A percentile compares a stretch with the other conserved stretches of the same genome.
Evolutionary conservation across 1,139 yeast genomes (phyloP).

Genomic region (Spathaspora sp.): DNA sequence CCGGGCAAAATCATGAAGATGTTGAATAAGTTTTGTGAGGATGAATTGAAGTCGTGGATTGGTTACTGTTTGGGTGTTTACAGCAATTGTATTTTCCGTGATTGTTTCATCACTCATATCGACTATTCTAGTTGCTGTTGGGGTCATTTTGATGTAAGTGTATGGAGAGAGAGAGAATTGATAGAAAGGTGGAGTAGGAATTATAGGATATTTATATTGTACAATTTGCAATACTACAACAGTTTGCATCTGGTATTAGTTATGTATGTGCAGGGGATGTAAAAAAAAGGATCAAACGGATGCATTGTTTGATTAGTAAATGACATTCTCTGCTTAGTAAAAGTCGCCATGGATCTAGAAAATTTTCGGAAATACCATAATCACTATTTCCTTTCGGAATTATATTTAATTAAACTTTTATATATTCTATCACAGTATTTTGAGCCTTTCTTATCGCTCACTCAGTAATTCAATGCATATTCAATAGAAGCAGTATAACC

Average conservation of each 20-base stretch:
- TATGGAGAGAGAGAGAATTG: not conserved
- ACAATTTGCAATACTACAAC: not conserved
- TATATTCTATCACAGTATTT: too few relatives aligned
- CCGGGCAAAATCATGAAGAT: slow-evolving; percentile 32
- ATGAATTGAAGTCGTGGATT: slow-evolving; percentile 24
- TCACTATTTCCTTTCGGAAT: not conserved
- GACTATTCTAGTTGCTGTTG: slow-evolving; percentile 7
- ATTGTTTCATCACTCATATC: slow-evolving; percentile 31
- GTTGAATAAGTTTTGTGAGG: slow-evolving; percentile 25
- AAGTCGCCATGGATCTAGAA: not conserved
- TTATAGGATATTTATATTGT: not conserved
- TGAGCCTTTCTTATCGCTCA: too few relatives aligned
- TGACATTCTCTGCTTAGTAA: not conserved
- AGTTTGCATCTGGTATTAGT: not conserved
- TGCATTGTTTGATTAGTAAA: not conserved
- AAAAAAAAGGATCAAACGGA: not conserved
- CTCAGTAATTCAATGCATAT: slow-evolving; percentile 41
- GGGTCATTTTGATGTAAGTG: not conserved
- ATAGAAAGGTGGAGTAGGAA: not conserved
- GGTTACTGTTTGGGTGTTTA: slow-evolving; percentile 23
- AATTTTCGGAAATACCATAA: not conserved
- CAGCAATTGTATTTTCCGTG: slow-evolving; percentile 25
- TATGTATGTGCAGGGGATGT: not conserved
- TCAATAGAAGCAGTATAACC: slow-evolving; percentile 51
- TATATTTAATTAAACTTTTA: not conserved